Evolutionary conservation across 257 asterid genomes (phyloP), one percentile per base, ranked within the genome.

Genomic region (Fraxinus quadrangulata): DNA sequence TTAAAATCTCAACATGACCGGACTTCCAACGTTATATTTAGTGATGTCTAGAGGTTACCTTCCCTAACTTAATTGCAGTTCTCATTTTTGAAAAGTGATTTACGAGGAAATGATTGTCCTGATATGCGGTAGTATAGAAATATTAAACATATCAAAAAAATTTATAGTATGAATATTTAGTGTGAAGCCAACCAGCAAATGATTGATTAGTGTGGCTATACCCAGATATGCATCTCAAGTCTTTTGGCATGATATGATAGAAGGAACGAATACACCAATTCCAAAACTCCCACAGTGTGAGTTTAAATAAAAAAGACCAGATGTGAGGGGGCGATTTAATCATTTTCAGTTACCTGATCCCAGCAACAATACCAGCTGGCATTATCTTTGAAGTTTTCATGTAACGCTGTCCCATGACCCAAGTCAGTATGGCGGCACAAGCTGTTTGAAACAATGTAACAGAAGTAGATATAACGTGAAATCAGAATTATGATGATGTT

Each of bases 311-410:
- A 30, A 24, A 81, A 47, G 28, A 81, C 3, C 59, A 49, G 63
- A 80, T 39, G 67, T 59, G 42, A 69, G 59, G 67, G 63, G 7
- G 19, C 2, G 5, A 5, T 39, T 23, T 19, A 31, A 26, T 40
- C 28, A 72, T 56, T 74, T 63, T 26, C 24, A 74, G 70, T 81
- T 89, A 93, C 99, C 99, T 96, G 85, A 96, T 83, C 56, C 92
- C 99, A 59, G 97, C 96, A 85, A 96, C 92, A 16, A 93, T 36
- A 67, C 98, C 99, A 77, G 99, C 97, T 0, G 99, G 99, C 99
- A 96, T 96, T 79, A 96, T 85, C 81, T 93, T 95, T 59, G 94
- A 85, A 49, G 97, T 91, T 81, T 82, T 84, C 87, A 88, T 51
- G 89, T 93, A 96, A 17, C 98, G 90, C 68, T 88, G 91, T 34